Base-by-base conservation (phyloP, 2,329 filamentous ascomycete species). In the Aspergillus pseudoviridinutans region DNA sequence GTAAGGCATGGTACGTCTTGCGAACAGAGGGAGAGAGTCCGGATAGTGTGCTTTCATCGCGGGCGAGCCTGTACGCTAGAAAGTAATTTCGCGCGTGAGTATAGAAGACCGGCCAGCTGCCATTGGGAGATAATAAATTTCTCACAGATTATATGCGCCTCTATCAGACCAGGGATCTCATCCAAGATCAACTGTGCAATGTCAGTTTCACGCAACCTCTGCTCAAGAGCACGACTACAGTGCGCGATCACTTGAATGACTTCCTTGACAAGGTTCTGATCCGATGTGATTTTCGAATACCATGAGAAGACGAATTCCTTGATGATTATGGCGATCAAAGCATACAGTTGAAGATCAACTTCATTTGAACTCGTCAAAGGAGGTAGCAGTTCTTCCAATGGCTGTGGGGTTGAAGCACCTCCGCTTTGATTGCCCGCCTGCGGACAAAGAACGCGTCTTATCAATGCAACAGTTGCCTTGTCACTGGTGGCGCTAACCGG, bases 361-460 rank as follows among this genome's bases (percentile, higher is more conserved):
- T 95, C 91, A 73, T 96, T 96, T 53, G 91, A 92, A 78, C 92
- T 96, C 51, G 93, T 97, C 68, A 99, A 81, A 42, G 92, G 92
- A 58, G 93, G 94, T 49, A 99, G 80, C 47, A 96, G 79, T 65
- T 92, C 89, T 59, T 95, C 87, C 64, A 96, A 87, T 51, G 90
- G 84, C 67, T 80, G 80, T 49, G 82, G 83, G 65, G 76, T 88
- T 79, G 75, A 76, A 58, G 78, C 75, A 44, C 22, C 4, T 44
- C 60, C 56, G 38, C 77, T 77, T 58, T 81, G 74, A 52, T 63
- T 72, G 62, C 65, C 68, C 52, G 68, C 59, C 65, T 91, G 87
- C n/a, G 89, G 84, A 73, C 91, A 96, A 50, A 97, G 84, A 41
- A 88, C 87, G 51, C 91, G 88, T 59, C 92, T 90, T 74, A 97